A percentile compares a stretch with the other conserved stretches of the same genome.
These are phyloP conservation scores for Candida namnaoensis DNA, from an alignment of 805 yeast genomes.

Conservation along the genomic window DNA sequence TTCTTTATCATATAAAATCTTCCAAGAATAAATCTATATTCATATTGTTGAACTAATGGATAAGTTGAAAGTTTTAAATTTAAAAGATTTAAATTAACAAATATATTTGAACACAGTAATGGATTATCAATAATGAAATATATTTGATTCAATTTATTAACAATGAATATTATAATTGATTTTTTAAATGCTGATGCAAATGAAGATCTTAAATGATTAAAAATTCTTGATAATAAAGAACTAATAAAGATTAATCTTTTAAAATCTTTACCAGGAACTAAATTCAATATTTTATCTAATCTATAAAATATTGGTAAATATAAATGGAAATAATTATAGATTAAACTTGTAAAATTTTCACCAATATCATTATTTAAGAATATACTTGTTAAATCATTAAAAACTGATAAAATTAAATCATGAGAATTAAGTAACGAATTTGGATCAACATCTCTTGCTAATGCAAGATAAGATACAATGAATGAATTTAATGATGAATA, in stretches of 20 bases:
- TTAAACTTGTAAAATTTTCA: slow-evolving; percentile 25
- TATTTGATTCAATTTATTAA: slow-evolving; percentile 38
- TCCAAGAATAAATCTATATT: slow-evolving; percentile 45
- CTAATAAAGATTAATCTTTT: slow-evolving; percentile 20
- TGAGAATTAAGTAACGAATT: slow-evolving; percentile 46
- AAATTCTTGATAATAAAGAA: slow-evolving; percentile 15
- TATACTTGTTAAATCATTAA: slow-evolving; percentile 39
- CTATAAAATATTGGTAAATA: slow-evolving; percentile 36
- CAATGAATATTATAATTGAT: slow-evolving; percentile 37
- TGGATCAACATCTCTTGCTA: slow-evolving; percentile 44
- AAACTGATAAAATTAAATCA: slow-evolving; percentile 39
- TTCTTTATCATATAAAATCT: slow-evolving; percentile 45
- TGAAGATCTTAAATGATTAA: slow-evolving; percentile 19
- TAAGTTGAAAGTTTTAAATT: slow-evolving; percentile 32
- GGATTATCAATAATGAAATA: slow-evolving; percentile 49
- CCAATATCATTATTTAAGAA: slow-evolving; percentile 33
- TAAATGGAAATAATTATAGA: slow-evolving; percentile 28
- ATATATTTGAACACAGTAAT: slow-evolving; percentile 50
- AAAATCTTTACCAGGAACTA: slow-evolving; percentile 36
- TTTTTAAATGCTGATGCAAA: slow-evolving; percentile 30
- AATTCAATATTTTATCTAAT: slow-evolving; percentile 33
- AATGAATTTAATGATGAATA: slow-evolving; percentile 37
- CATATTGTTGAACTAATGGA: slow-evolving; percentile 34
- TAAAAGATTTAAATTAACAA: slow-evolving; percentile 49
- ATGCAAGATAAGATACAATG: slow-evolving; percentile 31